Evolutionary conservation across 306 rosid genomes (phyloP).

Genomic region (Vigna angularis): DNA sequence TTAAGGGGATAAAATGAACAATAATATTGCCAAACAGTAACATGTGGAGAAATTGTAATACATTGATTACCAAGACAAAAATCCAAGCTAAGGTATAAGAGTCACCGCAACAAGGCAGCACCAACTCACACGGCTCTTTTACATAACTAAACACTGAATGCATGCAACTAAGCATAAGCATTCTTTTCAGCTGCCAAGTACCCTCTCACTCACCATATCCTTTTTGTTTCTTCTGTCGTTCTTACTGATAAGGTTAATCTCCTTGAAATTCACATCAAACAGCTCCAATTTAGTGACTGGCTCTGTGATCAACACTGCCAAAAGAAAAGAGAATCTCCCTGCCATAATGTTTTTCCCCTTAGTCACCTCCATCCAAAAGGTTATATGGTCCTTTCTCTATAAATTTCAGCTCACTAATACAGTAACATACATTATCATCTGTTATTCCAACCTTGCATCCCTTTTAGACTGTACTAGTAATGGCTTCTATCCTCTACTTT

Average conservation of each 20-base stretch:
- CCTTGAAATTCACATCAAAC: conserved; percentile 18
- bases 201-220: conserved; percentile 29
- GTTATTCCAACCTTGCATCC: too few species aligned
- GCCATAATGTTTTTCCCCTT: background rate
- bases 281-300: conserved; percentile 17
- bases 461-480: background rate
- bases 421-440: too few species aligned
- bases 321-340: conserved; percentile 26
- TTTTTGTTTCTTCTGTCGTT: conserved; percentile 16
- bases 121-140: conserved; percentile 34
- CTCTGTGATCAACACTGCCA: background rate
- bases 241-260: too few species aligned
- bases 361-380: background rate
- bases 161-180: conserved; percentile 35
- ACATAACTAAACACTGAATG: background rate
- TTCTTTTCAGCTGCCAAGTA: conserved; percentile 44
- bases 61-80: background rate
- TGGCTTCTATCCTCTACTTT: conserved; percentile 39
- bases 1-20: too few species aligned
- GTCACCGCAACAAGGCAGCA: background rate
- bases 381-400: background rate
- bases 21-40: too few species aligned
- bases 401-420: background rate
- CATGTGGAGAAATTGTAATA: background rate
- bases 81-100: too few species aligned